Percentiles rank a stretch among this genome's conserved stretches.
phyloP scores from a whole-genome alignment of 2,329 filamentous ascomycete genomes.

The Penicillium oxalicum region DNA sequence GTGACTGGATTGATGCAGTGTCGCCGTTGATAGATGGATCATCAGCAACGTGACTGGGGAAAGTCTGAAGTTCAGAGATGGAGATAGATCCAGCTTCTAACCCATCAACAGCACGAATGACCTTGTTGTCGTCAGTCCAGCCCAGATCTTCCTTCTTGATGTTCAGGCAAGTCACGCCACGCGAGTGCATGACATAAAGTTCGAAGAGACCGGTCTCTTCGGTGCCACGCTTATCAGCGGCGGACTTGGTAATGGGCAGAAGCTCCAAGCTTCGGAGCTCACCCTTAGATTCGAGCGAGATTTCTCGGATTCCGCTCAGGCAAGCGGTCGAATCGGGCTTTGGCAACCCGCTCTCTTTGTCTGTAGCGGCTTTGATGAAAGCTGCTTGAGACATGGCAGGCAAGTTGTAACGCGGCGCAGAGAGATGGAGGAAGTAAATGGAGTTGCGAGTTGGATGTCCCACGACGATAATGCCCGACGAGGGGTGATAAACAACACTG shows the following conservation, averaged over 20 bases:
- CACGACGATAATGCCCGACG: conserved; percentile 86
- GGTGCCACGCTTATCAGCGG: conserved; percentile 48
- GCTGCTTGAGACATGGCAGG: conserved; percentile 75
- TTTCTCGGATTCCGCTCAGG: conserved; percentile 93
- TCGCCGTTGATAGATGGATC: conserved; percentile 45
- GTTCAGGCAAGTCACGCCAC: conserved; percentile 83
- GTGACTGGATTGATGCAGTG: conserved; percentile 27
- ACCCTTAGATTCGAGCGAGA: conserved; percentile 82
- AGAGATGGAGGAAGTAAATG: conserved; percentile 93
- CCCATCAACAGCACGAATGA: conserved; percentile 71
- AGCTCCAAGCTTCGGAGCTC: conserved; percentile 86
- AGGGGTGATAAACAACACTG: conserved; percentile 89
- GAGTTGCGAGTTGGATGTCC: conserved; percentile 96
- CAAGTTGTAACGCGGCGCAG: conserved; percentile 85
- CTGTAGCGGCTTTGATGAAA: conserved; percentile 72
- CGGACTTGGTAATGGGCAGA: conserved; percentile 57
- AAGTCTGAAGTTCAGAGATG: conserved; percentile 60
- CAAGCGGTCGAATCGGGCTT: conserved; percentile 92
- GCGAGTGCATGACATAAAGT: conserved; percentile 95
- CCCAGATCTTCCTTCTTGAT: conserved; percentile 86
- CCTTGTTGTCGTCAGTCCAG: conserved; percentile 86
- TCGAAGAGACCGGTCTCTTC: conserved; percentile 80
- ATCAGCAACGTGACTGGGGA: conserved; percentile 39
- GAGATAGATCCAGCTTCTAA: conserved; percentile 66
- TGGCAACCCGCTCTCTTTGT: conserved; percentile 65